Percentiles rank a stretch among this genome's conserved stretches.
phyloP scores from a whole-genome alignment of 2,329 filamentous ascomycete genomes.

The Botrytis fragariae region DNA sequence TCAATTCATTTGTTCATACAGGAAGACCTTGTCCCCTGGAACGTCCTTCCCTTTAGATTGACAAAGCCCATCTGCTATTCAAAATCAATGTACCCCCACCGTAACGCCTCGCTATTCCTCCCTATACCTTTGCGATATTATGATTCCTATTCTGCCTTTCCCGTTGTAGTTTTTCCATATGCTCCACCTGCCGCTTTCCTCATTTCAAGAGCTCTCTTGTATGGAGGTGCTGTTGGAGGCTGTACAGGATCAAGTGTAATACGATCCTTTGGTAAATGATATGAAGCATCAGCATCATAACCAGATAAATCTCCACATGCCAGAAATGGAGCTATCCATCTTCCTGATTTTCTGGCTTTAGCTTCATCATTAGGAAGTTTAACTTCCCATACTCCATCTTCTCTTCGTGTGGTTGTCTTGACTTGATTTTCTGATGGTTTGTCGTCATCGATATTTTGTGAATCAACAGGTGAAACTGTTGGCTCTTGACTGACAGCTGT shows the following conservation, averaged over 20 bases:
- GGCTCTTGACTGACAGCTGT: conserved; percentile 44
- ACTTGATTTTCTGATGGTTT: conserved; percentile 42
- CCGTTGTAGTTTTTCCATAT: conserved; percentile 35
- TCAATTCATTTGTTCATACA: not conserved
- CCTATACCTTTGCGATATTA: not conserved
- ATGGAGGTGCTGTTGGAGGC: conserved; percentile 92
- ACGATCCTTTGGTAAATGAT: conserved; percentile 81
- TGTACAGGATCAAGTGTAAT: conserved; percentile 89
- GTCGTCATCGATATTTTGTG: conserved; percentile 47
- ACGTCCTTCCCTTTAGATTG: not conserved
- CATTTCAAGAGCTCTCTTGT: conserved; percentile 86
- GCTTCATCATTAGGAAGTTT: conserved; percentile 33
- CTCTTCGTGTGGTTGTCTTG: conserved; percentile 19
- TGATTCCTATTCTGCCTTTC: not conserved
- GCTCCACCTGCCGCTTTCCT: conserved; percentile 72
- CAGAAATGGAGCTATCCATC: conserved; percentile 92
- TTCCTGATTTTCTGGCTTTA: conserved; percentile 48
- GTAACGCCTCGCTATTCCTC: conserved; percentile 12
- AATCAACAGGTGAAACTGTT: conserved; percentile 42
- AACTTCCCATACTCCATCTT: conserved; percentile 33
- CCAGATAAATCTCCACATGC: conserved; percentile 95
- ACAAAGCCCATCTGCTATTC: not conserved
- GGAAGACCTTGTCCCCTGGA: not conserved
- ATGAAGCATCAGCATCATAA: conserved; percentile 94
- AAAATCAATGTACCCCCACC: not conserved